phyloP scores from a whole-genome alignment of 2,329 filamentous ascomycete species.

The Xenosphaeropsis pyriputrescens region DNA sequence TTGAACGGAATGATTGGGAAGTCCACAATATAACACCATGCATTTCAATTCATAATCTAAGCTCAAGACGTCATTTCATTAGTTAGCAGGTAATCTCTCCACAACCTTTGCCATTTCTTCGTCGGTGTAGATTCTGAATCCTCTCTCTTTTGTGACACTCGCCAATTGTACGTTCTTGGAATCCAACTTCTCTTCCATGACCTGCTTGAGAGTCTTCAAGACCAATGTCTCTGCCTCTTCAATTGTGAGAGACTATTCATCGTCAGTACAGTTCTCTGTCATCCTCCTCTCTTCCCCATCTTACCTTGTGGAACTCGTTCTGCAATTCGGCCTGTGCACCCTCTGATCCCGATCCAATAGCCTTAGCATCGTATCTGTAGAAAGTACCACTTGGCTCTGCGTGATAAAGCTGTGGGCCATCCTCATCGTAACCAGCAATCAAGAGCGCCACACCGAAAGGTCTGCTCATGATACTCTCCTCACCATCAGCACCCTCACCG shows the following conservation, averaged over 20 bases:
- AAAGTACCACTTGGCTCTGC: slow-evolving; percentile 97
- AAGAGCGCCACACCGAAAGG: slow-evolving; percentile 93
- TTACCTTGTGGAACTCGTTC: slow-evolving; percentile 90
- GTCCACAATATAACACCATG: too few relatives aligned
- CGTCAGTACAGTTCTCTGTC: slow-evolving; percentile 7
- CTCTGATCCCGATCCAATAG: slow-evolving; percentile 93
- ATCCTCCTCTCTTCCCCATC: too few relatives aligned
- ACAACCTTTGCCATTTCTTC: slow-evolving; percentile 94
- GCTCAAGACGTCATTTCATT: slow-evolving; percentile 5
- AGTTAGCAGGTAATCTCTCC: slow-evolving; percentile 61
- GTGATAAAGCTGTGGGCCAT: slow-evolving; percentile 93
- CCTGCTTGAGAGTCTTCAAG: slow-evolving; percentile 96
- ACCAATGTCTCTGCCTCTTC: slow-evolving; percentile 88
- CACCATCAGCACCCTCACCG: slow-evolving; percentile 91
- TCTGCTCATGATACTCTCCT: slow-evolving; percentile 97
- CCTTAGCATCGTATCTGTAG: slow-evolving; percentile 98
- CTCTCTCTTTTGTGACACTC: slow-evolving; percentile 93
- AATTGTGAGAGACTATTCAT: slow-evolving; percentile 66
- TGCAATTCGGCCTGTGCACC: slow-evolving; percentile 95
- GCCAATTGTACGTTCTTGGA: slow-evolving; percentile 97
- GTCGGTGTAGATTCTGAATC: slow-evolving; percentile 96
- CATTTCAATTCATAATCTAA: too few relatives aligned
- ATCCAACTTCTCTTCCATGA: slow-evolving; percentile 99
- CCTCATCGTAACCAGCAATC: slow-evolving; percentile 94
- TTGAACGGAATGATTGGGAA: too few relatives aligned